These are phyloP conservation scores for Pyrus hybrid DNA, from an alignment of 331 rosid species.

Conservation along the genomic window DNA sequence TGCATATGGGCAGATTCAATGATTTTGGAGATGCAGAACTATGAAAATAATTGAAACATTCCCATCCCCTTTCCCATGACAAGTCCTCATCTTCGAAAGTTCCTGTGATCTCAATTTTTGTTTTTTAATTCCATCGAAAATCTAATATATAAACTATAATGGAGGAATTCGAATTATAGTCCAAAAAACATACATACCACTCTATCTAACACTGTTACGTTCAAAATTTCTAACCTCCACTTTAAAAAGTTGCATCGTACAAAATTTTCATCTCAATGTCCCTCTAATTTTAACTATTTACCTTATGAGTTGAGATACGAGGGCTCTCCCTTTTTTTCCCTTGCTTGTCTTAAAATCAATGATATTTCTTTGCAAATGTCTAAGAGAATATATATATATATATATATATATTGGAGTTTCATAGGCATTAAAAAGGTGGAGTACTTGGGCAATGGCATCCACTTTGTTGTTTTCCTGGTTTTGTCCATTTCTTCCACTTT, in stretches of 20 bases:
- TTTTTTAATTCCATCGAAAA: too few relatives aligned
- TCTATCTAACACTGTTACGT: too few relatives aligned
- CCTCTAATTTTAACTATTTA: neutral
- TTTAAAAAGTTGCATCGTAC: neutral
- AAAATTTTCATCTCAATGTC: neutral
- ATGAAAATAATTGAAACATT: slow-evolving; percentile 4
- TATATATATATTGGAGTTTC: neutral
- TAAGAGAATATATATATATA: neutral
- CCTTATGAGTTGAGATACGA: neutral
- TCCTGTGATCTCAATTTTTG: neutral
- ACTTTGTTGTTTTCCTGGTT: neutral
- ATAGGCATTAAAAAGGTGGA: neutral
- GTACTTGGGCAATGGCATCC: neutral
- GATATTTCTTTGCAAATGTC: neutral
- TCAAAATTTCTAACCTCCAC: neutral
- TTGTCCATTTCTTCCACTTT: neutral
- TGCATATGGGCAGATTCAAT: slow-evolving; percentile 29
- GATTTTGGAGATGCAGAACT: slow-evolving; percentile 15
- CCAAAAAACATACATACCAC: neutral
- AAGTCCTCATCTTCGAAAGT: neutral
- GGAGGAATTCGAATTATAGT: neutral
- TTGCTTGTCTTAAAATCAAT: neutral
- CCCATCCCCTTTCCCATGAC: neutral
- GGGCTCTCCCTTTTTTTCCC: neutral
- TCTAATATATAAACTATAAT: neutral